Conservation (phyloP, 495 filamentous ascomycete genomes). For the Aspergillus bridgeri region DNA sequence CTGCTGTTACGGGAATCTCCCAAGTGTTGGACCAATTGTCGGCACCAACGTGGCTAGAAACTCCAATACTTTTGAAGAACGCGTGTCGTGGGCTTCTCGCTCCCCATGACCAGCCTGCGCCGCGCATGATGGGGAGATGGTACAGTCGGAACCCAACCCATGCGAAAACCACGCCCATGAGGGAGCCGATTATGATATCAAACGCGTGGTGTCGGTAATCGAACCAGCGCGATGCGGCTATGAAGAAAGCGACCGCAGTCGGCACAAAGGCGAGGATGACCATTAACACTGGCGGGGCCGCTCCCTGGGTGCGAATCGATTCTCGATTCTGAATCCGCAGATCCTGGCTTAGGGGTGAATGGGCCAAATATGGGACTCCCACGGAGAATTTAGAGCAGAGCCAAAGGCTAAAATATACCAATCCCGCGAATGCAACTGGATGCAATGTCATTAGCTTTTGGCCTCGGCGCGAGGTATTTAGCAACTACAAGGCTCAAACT, state of each 20-base stretch:
- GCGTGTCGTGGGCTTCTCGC: conserved; percentile 38
- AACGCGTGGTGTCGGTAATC: conserved; percentile 63
- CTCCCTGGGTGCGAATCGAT: conserved; percentile 46
- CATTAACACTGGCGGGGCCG: conserved; percentile 57
- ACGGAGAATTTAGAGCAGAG: conserved; percentile 62
- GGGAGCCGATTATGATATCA: conserved; percentile 58
- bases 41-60: conserved; percentile 42
- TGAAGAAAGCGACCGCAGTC: conserved; percentile 56
- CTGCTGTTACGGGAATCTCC: neutral
- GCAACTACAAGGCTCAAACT: conserved; percentile 19
- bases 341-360: conserved; percentile 26
- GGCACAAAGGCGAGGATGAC: conserved; percentile 56
- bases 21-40: conserved; percentile 28
- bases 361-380: conserved; percentile 57
- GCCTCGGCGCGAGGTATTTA: neutral
- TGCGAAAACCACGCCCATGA: conserved; percentile 54
- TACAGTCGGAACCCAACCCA: conserved; percentile 62
- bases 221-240: conserved; percentile 58
- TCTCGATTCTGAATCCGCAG: conserved; percentile 20
- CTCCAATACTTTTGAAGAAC: conserved; percentile 61
- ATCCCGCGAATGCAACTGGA: conserved; percentile 58
- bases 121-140: conserved; percentile 62
- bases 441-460: conserved; percentile 1
- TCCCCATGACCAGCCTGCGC: conserved; percentile 54
- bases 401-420: conserved; percentile 63